Evolutionary conservation across 345 rosid genomes (phyloP).

Genomic region (Euphorbia tirucalli): DNA sequence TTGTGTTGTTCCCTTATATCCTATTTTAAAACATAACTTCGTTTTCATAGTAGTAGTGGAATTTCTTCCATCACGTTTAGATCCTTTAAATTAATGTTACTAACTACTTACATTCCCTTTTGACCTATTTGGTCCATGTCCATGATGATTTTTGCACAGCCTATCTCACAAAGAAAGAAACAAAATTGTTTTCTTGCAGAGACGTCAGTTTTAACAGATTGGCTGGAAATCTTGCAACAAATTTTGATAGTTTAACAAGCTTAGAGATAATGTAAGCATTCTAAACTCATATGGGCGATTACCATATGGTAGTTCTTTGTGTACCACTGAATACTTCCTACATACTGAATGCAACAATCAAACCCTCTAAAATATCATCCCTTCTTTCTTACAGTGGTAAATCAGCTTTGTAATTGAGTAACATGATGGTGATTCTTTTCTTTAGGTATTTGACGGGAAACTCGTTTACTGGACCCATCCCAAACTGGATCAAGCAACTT

Average conservation of each 20-base stretch:
- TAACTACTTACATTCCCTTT: not conserved
- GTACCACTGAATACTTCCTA: not conserved
- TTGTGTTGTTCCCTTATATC: not conserved
- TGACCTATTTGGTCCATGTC: not conserved
- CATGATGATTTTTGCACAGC: not conserved
- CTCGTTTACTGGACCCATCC: slow-evolving; percentile 10
- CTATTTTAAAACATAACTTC: not conserved
- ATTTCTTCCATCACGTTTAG: not conserved
- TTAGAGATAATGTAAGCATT: slow-evolving; percentile 19
- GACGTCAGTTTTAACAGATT: slow-evolving; percentile 20
- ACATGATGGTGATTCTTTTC: not conserved
- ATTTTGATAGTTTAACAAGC: not conserved
- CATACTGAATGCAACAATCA: not conserved
- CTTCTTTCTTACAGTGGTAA: not conserved
- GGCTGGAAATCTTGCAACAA: slow-evolving; percentile 7
- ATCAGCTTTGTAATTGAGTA: not conserved
- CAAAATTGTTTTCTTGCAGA: not conserved
- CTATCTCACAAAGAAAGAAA: not conserved
- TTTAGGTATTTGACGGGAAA: slow-evolving; percentile 17
- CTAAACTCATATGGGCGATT: not conserved
- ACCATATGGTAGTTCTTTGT: not conserved
- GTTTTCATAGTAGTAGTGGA: not conserved
- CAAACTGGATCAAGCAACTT: not conserved
- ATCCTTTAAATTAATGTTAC: not conserved
- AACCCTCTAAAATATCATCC: not conserved